Evolutionary conservation across 352 stramenopile genomes (phyloP), one percentile per base, ranked within the genome.

Genomic region (Phytopythium oedochilum): DNA sequence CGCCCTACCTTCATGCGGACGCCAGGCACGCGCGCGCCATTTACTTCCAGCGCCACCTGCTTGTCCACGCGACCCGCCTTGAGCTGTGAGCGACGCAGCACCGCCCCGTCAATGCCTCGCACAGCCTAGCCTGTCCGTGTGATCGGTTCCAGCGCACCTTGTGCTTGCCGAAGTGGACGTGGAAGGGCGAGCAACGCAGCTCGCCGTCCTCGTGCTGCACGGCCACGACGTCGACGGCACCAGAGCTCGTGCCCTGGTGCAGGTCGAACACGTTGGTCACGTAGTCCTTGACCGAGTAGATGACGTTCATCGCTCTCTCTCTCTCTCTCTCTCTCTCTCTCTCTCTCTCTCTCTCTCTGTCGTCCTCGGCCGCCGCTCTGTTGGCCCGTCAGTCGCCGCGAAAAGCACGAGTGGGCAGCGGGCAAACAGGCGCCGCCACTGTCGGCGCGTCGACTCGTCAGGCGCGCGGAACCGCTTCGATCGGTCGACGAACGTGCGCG

Each of bases 231-330:
- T 96, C 84, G 57, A 93, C 86, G 36, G 84, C 86, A 36, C 83
- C 86, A 3, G 82, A 90, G 53, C 56, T 66, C 20, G 67, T 71
- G 53, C 73, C 79, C 39, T 83, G 71, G 46, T 88, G 67, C 35
- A 77, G 68, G 49, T 88, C 71, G 44, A 92, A 78, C 23, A 94
- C 83, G 58, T 89, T 89, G 51, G 74, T 86, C 51, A 94, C 78
- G 64, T 94, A 94, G 61, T 91, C 85, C 57, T 92, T 92, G 35
- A 92, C 77, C 47, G 82, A 92, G 66, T 88, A 84, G 61, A 92
- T 88, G 36, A 92, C 79, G 64, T 94, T 94, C 84, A 94, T 94
- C 15, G 5, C 44, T 4, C n/a, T 18, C 43, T n/a, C 43, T 9
- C 36, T 25, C 7, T 25, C 12, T n/a, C 39, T 23, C 18, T 9